Conservation (phyloP, 2,329 filamentous ascomycete genomes). For the Zalaria obscura region DNA sequence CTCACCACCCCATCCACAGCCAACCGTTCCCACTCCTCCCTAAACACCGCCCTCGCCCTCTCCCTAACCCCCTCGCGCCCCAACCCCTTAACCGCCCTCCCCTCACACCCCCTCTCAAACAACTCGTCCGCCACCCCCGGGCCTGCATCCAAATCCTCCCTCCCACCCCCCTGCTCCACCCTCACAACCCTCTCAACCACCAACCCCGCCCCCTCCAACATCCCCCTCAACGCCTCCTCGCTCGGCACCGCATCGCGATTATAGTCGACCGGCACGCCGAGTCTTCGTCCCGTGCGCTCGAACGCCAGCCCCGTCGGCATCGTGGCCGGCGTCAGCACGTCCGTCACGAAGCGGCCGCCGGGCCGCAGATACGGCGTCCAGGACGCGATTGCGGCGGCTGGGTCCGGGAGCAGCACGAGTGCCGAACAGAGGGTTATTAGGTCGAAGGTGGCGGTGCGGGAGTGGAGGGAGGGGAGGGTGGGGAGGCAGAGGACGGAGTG, state of each 20-base stretch:
- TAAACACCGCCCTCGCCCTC: constrained; percentile 17
- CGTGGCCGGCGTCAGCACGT: constrained; percentile 24
- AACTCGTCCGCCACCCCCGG: constrained; percentile 6
- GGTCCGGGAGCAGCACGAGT: constrained; percentile 25
- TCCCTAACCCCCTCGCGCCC: constrained; percentile 16
- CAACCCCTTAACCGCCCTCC: constrained; percentile 12
- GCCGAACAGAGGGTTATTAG: constrained; percentile 26
- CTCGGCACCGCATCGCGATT: constrained; percentile 21
- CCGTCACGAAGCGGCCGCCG: constrained; percentile 23
- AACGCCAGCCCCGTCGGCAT: constrained; percentile 22
- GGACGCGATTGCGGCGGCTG: constrained; percentile 19
- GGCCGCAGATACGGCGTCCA: constrained; percentile 26
- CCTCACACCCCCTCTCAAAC: constrained; percentile 20
- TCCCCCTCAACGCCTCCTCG: constrained; percentile 15
- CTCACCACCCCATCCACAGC: constrained; percentile 22
- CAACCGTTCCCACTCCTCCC: constrained; percentile 22
- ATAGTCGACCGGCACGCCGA: constrained; percentile 20
- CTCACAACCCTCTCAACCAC: constrained; percentile 16
- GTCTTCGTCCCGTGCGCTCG: constrained; percentile 19
- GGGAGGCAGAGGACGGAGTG: not conserved
- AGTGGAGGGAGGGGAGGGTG: no score
- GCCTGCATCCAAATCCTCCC: constrained; percentile 13
- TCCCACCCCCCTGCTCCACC: constrained; percentile 19
- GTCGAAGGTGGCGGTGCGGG: constrained; percentile 8
- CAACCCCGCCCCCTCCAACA: constrained; percentile 22